A percentile compares a stretch with the other conserved stretches of the same genome.
Conservation (phyloP, 2,329 filamentous ascomycete genomes). For the Aspergillus fructus region DNA sequence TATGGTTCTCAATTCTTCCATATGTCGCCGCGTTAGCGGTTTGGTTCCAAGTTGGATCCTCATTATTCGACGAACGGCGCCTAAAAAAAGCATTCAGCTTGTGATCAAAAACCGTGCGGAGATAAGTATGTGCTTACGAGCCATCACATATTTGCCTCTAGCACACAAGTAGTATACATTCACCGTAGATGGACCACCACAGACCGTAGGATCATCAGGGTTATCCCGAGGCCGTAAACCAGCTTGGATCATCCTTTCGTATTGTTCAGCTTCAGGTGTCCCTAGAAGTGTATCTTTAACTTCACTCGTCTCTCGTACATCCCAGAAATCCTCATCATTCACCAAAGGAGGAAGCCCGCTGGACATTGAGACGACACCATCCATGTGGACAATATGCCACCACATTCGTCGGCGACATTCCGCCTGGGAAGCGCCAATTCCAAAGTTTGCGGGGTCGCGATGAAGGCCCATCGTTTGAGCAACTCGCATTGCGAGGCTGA, state of each 20-base stretch:
- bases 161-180: constrained; percentile 46
- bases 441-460: constrained; percentile 50
- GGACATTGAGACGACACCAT: constrained; percentile 50
- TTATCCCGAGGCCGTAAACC: constrained; percentile 38
- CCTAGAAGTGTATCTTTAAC: constrained; percentile 47
- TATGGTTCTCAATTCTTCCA: constrained; percentile 45
- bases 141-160: constrained; percentile 47
- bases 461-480: constrained; percentile 51
- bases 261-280: constrained; percentile 37
- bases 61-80: constrained; percentile 43
- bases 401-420: constrained; percentile 48
- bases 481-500: constrained; percentile 48
- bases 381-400: constrained; percentile 52
- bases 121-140: constrained; percentile 32
- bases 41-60: constrained; percentile 47
- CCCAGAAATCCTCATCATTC: constrained; percentile 49
- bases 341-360: constrained; percentile 49
- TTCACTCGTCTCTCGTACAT: constrained; percentile 48
- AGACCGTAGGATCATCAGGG: constrained; percentile 43
- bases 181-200: constrained; percentile 41
- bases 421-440: constrained; percentile 44
- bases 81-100: constrained; percentile 19
- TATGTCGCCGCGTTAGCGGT: constrained; percentile 42
- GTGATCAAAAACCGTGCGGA: background rate
- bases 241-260: constrained; percentile 34